phyloP scores from a whole-genome alignment of 2,329 filamentous ascomycete genomes.

The Neoscytalidium dimidiatum region DNA sequence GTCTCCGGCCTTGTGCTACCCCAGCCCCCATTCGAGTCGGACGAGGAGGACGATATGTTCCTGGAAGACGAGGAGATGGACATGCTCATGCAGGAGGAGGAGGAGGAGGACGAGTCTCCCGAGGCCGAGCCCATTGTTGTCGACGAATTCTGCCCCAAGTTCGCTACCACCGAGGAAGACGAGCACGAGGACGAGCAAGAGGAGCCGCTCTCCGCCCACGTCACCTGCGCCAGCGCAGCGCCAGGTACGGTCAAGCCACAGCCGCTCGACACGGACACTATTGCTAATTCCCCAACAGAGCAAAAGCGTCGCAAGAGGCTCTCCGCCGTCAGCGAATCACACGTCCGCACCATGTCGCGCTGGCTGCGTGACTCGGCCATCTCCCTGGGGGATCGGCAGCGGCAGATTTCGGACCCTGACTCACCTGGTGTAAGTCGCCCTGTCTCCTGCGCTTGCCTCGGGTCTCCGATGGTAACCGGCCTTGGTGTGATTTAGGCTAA shows the following conservation, averaged over 20 bases:
- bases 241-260: neutral
- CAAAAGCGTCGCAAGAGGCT: conserved; percentile 6
- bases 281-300: neutral
- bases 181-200: neutral
- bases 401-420: neutral
- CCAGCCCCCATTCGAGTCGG: neutral
- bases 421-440: neutral
- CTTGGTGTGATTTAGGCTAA: neutral
- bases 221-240: neutral
- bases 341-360: conserved; percentile 18
- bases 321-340: conserved; percentile 9
- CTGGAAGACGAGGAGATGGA: neutral
- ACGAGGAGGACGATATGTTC: conserved; percentile 3
- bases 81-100: neutral
- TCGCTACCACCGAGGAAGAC: neutral
- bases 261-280: neutral
- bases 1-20: conserved; percentile 19
- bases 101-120: neutral
- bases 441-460: neutral
- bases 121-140: neutral
- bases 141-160: conserved; percentile 3
- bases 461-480: neutral
- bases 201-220: neutral
- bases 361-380: conserved; percentile 14
- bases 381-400: conserved; percentile 14